These are phyloP conservation scores for Suillus variegatus DNA, from an alignment of 768 basidiomycete species.

Conservation along the genomic window DNA sequence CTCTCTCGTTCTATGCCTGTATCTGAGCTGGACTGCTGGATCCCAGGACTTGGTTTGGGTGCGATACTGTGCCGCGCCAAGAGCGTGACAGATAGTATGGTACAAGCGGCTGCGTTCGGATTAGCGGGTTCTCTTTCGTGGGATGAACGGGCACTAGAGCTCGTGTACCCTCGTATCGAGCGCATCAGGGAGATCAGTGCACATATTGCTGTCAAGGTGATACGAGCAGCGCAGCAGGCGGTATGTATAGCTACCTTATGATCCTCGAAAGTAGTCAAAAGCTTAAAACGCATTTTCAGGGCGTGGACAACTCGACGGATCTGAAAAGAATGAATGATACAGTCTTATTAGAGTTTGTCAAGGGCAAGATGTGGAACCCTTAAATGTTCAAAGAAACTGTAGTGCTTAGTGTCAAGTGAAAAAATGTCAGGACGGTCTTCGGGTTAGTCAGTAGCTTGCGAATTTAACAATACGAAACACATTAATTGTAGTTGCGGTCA, in stretches of 20 bases:
- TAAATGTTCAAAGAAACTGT: background rate
- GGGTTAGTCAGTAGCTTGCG: background rate
- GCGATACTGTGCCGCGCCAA: conserved; percentile 70
- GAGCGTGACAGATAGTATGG: conserved; percentile 82
- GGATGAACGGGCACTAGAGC: conserved; percentile 64
- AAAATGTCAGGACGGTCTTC: background rate
- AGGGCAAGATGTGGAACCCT: conserved; percentile 76
- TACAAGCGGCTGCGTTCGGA: conserved; percentile 84
- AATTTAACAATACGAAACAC: background rate
- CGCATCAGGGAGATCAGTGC: conserved; percentile 86
- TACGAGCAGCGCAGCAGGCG: conserved; percentile 77
- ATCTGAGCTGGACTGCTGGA: conserved; percentile 3
- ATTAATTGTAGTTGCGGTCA: background rate
- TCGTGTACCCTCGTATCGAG: conserved; percentile 84
- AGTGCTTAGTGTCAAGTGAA: background rate
- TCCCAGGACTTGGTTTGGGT: conserved; percentile 70
- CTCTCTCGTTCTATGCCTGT: background rate
- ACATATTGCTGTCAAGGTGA: conserved; percentile 70
- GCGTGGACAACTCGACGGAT: conserved; percentile 53
- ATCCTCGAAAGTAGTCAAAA: conserved; percentile 19
- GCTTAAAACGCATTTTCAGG: conserved; percentile 32
- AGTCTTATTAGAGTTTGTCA: conserved; percentile 54
- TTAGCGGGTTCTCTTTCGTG: conserved; percentile 71
- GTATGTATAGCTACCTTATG: conserved; percentile 39
- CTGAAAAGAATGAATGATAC: conserved; percentile 60